Base-by-base conservation (phyloP, 768 basidiomycete genomes). In the Hericium erinaceus region DNA sequence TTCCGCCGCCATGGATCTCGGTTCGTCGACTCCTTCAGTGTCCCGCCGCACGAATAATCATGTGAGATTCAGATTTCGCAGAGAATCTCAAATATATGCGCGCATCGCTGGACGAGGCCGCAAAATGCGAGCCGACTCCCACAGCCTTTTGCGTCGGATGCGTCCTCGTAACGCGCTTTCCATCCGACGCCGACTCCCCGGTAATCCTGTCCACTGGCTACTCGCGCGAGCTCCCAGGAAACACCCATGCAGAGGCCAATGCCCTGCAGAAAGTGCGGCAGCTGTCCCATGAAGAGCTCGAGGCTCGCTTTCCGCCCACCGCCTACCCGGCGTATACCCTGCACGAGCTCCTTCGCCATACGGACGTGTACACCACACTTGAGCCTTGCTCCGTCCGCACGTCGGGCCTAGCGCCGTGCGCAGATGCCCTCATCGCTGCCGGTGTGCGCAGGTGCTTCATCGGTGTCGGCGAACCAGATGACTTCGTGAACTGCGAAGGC, bases 211-310 rank as follows among this genome's bases (percentile, higher is more conserved):
- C 91, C 12, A 84, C 84, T 2, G 93, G 93, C 16, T 93, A 85
- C 72, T 98, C 95, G 24, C 80, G 97, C 65, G 94, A 98, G 67
- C 77, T 98, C 0, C 76, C 82, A 4, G 95, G 95, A 55, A 98
- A 98, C 67, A 98, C 95, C 3, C 95, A 99, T 69, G 95, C 95
- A 11, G 95, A 99, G 74, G 92, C 93, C 22, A 95, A 95, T 68
- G 94, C 95, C 1, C 73, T 99, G 55, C 67, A 80, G 44, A 97
- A 98, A 66, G 80, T 84, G 5, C 70, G 68, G 15, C 48, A 61
- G n/a, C 73, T 85, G 40, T 73, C 81, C 2, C 50, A 65, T 8
- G 60, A 69, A 12, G 67, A 83, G 46, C 67, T 89, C 41, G 66
- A 74, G 13, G 60, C 73, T 12, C 66, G 80, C 39, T 75, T 83